These are phyloP conservation scores for Trichoderma atrobrunneum DNA, from an alignment of 2,329 filamentous ascomycete species.

Conservation along the genomic window DNA sequence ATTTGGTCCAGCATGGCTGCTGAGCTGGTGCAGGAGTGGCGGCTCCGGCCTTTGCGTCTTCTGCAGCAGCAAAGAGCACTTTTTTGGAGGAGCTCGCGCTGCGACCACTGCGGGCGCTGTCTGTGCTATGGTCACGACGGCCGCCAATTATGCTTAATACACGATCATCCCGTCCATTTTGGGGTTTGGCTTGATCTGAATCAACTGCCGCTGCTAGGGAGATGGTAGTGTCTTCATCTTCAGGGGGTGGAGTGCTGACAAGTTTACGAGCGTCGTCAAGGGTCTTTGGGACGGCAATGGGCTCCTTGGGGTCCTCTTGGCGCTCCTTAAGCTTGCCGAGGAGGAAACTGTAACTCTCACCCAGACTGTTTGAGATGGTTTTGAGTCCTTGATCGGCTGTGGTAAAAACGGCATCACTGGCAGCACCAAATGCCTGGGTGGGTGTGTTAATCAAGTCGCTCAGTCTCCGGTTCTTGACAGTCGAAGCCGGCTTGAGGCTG, in stretches of 20 bases:
- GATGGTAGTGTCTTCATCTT: constrained; percentile 61
- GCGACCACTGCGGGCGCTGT: constrained; percentile 65
- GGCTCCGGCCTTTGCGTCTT: constrained; percentile 32
- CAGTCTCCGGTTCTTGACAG: constrained; percentile 68
- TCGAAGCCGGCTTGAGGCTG: constrained; percentile 45
- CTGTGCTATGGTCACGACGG: constrained; percentile 71
- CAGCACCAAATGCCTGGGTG: constrained; percentile 74
- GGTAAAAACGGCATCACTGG: constrained; percentile 79
- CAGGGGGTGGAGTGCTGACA: constrained; percentile 68
- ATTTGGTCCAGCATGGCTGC: constrained; percentile 71
- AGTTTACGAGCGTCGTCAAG: constrained; percentile 89
- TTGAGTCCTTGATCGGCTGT: constrained; percentile 91
- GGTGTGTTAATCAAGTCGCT: constrained; percentile 86
- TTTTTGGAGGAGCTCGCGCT: constrained; percentile 60
- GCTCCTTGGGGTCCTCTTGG: constrained; percentile 42
- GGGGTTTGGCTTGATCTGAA: constrained; percentile 35
- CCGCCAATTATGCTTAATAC: constrained; percentile 71
- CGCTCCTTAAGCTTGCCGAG: constrained; percentile 83
- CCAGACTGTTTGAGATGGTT: constrained; percentile 84
- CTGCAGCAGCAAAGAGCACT: constrained; percentile 49
- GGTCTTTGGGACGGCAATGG: constrained; percentile 74
- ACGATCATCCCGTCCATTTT: constrained; percentile 55
- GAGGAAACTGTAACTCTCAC: constrained; percentile 90
- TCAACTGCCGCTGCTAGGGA: constrained; percentile 48
- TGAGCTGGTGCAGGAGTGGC: constrained; percentile 24